Base-by-base conservation (phyloP, 116 monocot genomes). In the Cymodocea nodosa region DNA sequence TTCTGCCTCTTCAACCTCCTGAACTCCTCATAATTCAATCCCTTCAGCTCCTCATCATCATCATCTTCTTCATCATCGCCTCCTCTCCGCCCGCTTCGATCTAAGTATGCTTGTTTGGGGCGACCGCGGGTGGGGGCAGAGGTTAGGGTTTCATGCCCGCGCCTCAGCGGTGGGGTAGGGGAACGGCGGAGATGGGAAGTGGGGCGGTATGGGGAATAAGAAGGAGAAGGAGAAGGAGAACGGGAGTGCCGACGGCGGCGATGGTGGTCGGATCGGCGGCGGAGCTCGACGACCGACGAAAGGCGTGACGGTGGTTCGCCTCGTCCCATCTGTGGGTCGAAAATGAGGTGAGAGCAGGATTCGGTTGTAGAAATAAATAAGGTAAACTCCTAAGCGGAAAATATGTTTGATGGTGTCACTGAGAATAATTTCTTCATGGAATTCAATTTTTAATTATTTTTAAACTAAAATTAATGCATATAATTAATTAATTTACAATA, bases 1-100 rank as follows among this genome's bases (percentile, higher is more conserved):
- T 85, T 83, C 82, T 82, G 81, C 9, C 97, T 74, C 75, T 91
- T 97, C 61, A 91, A 50, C n/a, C 91, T 79, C 51, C 97, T 77
- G 69, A 82, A 85, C 70, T 97, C 97, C 55, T 80, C 80, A 71
- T 80, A 91, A 16, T 62, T 74, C 62, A 97, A 59, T 17, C 88
- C 85, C 69, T 88, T 85, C 23, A 97, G 80, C 39, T 91, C 88
- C 81, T 91, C 91, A 23, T 97, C 95, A 17, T 73, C 77, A 36
- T 74, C 72, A 11, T 51, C 56, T 3, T 71, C 73, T 1, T 49
- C 59, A 15, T 62, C 77, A 58, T 37, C 40, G 0, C 16, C 76
- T 54, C 3, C 39, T 64, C 40, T 0, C 11, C 76, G 50, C 8
- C 50, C 67, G 15, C 71, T 60, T 53, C 64, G 40, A 5, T 79